Conservation (phyloP, 1,284 basidiomycete genomes). For the Puccinia brachypodii region DNA sequence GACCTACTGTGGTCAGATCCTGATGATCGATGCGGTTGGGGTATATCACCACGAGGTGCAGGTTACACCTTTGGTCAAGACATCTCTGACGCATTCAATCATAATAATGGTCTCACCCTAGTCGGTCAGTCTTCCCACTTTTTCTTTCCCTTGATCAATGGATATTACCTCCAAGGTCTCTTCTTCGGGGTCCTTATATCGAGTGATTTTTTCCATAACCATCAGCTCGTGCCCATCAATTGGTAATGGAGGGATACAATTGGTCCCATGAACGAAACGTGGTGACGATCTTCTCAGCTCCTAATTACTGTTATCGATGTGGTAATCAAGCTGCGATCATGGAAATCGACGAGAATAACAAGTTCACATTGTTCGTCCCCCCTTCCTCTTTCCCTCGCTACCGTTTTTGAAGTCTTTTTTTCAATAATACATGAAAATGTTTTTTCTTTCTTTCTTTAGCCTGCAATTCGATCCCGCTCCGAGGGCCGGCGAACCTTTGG, state of each 20-base stretch:
- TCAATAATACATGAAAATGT: not conserved
- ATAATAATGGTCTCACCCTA: constrained; percentile 96
- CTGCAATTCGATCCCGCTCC: constrained; percentile 99
- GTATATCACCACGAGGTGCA: constrained; percentile 96
- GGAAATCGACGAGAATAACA: constrained; percentile 97
- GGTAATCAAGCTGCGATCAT: constrained; percentile 99
- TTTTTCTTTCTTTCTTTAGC: constrained; percentile 61
- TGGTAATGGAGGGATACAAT: constrained; percentile 97
- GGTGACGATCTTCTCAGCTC: constrained; percentile 99
- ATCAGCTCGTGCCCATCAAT: constrained; percentile 81
- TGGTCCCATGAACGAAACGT: constrained; percentile 99
- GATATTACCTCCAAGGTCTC: not conserved
- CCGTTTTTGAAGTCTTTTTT: not conserved
- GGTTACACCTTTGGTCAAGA: constrained; percentile 99
- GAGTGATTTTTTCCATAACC: not conserved
- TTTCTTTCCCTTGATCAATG: not conserved
- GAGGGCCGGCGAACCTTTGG: constrained; percentile 93
- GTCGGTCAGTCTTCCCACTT: constrained; percentile 61
- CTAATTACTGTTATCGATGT: constrained; percentile 98
- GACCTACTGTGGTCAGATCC: constrained; percentile 99
- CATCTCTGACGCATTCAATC: constrained; percentile 96
- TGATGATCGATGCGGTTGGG: constrained; percentile 99
- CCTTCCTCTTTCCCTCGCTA: constrained; percentile 25
- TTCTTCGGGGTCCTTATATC: not conserved
- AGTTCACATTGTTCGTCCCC: constrained; percentile 58